These are phyloP conservation scores for Vigna radiata DNA, from an alignment of 306 rosid species.

Conservation along the genomic window DNA sequence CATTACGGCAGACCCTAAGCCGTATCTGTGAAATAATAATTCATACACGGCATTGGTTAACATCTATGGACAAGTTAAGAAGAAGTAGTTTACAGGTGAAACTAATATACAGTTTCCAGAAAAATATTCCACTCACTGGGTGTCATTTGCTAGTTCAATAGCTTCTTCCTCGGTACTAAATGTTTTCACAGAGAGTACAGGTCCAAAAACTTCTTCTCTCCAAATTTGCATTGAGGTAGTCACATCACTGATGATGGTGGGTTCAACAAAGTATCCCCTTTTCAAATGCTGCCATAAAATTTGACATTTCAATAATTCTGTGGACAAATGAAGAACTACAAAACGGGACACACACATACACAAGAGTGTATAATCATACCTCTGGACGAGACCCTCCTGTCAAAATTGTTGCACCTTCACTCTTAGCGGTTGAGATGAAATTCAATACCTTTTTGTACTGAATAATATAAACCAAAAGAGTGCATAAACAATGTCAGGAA, in stretches of 20 bases:
- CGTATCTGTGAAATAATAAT: constrained; percentile 59
- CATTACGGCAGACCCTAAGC: constrained; percentile 81
- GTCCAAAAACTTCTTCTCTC: constrained; percentile 89
- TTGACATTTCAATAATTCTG: constrained; percentile 7
- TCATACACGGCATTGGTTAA: not conserved
- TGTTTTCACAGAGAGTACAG: constrained; percentile 78
- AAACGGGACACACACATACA: not conserved
- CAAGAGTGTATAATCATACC: constrained; percentile 50
- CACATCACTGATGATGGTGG: constrained; percentile 69
- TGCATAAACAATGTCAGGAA: not conserved
- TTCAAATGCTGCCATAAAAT: constrained; percentile 66
- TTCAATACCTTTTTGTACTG: constrained; percentile 77
- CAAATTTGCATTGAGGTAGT: constrained; percentile 84
- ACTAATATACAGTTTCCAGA: constrained; percentile 12
- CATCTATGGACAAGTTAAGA: constrained; percentile 23
- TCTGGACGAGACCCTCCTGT: constrained; percentile 79
- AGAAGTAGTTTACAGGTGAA: not conserved
- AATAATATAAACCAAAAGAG: constrained; percentile 31
- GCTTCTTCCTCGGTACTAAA: constrained; percentile 83
- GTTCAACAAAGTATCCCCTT: constrained; percentile 75
- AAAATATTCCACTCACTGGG: constrained; percentile 56
- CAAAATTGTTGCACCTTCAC: constrained; percentile 80
- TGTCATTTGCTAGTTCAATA: constrained; percentile 78
- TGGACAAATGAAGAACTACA: constrained; percentile 9
- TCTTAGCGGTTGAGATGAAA: constrained; percentile 72